Evolutionary conservation across 306 rosid species (phyloP), one percentile per base, ranked within the genome.

Genomic region (Vigna angularis): DNA sequence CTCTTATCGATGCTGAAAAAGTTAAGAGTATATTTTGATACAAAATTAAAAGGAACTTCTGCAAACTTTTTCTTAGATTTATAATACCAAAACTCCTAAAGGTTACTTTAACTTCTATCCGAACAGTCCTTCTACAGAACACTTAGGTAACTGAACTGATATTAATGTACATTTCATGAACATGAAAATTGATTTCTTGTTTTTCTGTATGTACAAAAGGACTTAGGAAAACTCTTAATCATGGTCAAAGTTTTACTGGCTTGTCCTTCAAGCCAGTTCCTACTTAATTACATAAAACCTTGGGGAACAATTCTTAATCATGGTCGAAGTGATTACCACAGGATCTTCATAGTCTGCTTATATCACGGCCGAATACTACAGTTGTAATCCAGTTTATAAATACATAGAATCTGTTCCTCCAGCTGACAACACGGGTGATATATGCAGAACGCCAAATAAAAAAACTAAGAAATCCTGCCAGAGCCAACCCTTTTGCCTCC

Each of bases 351-450:
- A 94, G 81, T 85, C 92, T 87, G 90, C 97, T 95, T 66, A 89
- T 91, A 85, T 95, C 98, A 30, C 98, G 93, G 14, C 98, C 98
- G 52, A 95, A 95, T 70, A 92, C 85, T 2, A 89, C 70, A 16
- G 98, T 95, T 22, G 96, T 92, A 26, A 89, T 86, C 98, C 98
- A 95, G 85, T 95, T 95, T 79, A 89, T 73, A 7, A 92, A 89
- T 49, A 90, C 98, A 70, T 95, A 95, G 73, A 95, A 88, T 82
- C 97, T 82, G 86, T 95, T 95, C 83, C 98, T 91, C 98, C 98
- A 92, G 90, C 98, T 95, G 36, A 95, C 9, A 30, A 95, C 97
- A 1, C 98, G 96, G 0, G 98, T 92, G 18, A 94, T 85, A 69
- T 93, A 93, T 0, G 98, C 93, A 0, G 94, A 91, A 73, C 90